Conservation (phyloP, 2,329 filamentous ascomycete species). For the Colletotrichum trifolii region DNA sequence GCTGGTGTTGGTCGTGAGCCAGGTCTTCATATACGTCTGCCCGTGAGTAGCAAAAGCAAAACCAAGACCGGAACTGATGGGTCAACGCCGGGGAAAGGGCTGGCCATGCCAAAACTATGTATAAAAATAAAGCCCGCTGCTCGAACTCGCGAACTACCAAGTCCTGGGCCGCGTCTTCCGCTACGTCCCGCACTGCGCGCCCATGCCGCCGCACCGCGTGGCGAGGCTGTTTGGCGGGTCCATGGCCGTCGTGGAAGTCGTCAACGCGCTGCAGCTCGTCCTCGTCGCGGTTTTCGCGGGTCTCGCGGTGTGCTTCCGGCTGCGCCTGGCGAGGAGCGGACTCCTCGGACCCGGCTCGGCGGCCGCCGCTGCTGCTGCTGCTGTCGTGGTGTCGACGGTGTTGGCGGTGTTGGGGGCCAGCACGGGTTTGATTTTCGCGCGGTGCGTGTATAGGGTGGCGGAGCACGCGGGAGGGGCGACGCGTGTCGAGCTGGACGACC, state of each 20-base stretch:
- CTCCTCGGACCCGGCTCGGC: slow-evolving; percentile 24
- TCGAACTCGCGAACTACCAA: slow-evolving; percentile 73
- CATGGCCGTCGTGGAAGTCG: slow-evolving; percentile 55
- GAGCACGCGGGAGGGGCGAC: slow-evolving; percentile 53
- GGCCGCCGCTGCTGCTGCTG: slow-evolving; percentile 21
- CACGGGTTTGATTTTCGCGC: slow-evolving; percentile 55
- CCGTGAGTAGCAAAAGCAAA: slow-evolving; percentile 46
- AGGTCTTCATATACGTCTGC: slow-evolving; percentile 48
- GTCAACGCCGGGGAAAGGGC: too few species aligned
- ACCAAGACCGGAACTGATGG: background rate
- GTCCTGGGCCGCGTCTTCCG: slow-evolving; percentile 70
- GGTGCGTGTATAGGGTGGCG: slow-evolving; percentile 61
- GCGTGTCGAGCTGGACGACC: slow-evolving; percentile 14
- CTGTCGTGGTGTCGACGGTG: slow-evolving; percentile 22
- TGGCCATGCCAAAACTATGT: too few species aligned
- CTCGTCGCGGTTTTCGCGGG: slow-evolving; percentile 57
- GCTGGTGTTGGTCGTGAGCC: slow-evolving; percentile 57
- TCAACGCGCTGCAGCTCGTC: slow-evolving; percentile 61
- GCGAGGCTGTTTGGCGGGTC: slow-evolving; percentile 59
- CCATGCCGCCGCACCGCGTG: slow-evolving; percentile 59
- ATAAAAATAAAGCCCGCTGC: slow-evolving; percentile 59
- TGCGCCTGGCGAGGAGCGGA: slow-evolving; percentile 42
- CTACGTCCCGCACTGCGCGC: slow-evolving; percentile 70
- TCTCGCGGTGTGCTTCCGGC: slow-evolving; percentile 59
- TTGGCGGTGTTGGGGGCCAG: slow-evolving; percentile 56